These are phyloP conservation scores for Dorcoceras hygrometricum DNA, from an alignment of 257 asterid genomes.

Conservation along the genomic window DNA sequence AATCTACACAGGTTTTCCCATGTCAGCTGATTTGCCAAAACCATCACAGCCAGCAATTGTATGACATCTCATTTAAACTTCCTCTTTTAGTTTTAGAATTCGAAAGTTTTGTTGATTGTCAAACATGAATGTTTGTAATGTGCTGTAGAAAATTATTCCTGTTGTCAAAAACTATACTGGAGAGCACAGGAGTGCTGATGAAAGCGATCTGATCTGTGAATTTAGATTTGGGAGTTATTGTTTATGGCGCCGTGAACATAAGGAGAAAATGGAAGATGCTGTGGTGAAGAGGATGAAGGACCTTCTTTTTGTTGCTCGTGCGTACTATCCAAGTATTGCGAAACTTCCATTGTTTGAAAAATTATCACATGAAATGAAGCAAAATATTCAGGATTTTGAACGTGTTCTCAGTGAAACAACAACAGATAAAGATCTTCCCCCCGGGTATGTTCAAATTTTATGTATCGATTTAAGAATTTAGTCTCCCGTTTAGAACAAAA, in stretches of 20 bases:
- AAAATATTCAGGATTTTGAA: constrained; percentile 94
- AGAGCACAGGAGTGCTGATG: constrained; percentile 42
- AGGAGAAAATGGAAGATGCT: constrained; percentile 62
- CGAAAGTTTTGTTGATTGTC: constrained; percentile 20
- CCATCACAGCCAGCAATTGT: constrained; percentile 38
- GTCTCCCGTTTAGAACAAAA: neutral
- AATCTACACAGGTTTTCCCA: constrained; percentile 39
- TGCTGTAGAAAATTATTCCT: constrained; percentile 44
- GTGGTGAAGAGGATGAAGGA: constrained; percentile 94
- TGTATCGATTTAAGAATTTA: constrained; percentile 1
- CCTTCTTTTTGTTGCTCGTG: constrained; percentile 95
- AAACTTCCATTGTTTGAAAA: constrained; percentile 78
- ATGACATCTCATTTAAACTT: constrained; percentile 26
- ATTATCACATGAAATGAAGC: constrained; percentile 83
- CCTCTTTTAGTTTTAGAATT: neutral
- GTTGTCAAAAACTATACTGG: constrained; percentile 26
- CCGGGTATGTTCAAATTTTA: constrained; percentile 50
- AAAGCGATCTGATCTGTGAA: constrained; percentile 65
- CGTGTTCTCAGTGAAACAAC: constrained; percentile 87
- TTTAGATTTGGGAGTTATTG: constrained; percentile 91
- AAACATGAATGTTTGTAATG: constrained; percentile 18
- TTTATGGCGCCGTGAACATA: constrained; percentile 83
- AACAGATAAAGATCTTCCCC: constrained; percentile 90
- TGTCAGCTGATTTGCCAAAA: constrained; percentile 42
- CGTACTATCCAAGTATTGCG: constrained; percentile 95